Percentiles rank a stretch among this genome's conserved stretches.
Conservation (phyloP, 2,329 filamentous ascomycete species). For the Curvularia spicifera region DNA sequence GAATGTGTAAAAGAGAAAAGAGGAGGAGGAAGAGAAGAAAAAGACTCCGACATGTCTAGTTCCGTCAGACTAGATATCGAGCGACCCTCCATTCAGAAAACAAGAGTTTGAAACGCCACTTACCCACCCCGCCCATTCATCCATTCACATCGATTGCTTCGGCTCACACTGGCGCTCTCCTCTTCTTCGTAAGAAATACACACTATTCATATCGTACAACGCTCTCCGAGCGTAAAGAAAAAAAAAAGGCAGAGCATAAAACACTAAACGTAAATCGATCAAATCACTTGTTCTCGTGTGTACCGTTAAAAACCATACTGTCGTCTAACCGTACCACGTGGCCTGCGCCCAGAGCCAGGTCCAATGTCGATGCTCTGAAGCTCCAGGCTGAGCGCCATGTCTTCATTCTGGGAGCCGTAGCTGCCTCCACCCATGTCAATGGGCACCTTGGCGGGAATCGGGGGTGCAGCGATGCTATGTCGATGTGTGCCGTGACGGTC, state of each 20-base stretch:
- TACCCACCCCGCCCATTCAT: background rate
- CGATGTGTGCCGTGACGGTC: conserved; percentile 31
- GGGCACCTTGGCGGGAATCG: conserved; percentile 74
- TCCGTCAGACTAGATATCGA: conserved; percentile 13
- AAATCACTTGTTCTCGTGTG: background rate
- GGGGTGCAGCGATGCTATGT: conserved; percentile 54
- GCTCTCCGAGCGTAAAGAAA: conserved; percentile 6
- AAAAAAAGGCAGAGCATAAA: background rate
- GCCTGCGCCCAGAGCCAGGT: conserved; percentile 32
- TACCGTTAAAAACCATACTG: conserved; percentile 22
- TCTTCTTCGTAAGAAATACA: background rate
- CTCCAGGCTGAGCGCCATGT: conserved; percentile 71
- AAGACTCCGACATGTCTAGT: conserved; percentile 13
- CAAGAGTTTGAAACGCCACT: background rate
- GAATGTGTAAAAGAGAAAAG: background rate
- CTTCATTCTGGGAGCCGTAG: conserved; percentile 14
- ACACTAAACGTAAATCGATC: background rate
- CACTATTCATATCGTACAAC: conserved; percentile 17
- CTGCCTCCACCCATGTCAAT: conserved; percentile 43
- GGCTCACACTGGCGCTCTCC: too few relatives aligned
- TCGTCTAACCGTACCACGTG: conserved; percentile 21
- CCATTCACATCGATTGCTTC: background rate
- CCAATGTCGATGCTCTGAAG: conserved; percentile 63
- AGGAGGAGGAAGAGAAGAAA: background rate
- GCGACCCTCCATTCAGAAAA: background rate